Percentiles rank a stretch among this genome's conserved stretches.
Evolutionary conservation across 2,329 filamentous ascomycete genomes (phyloP).

Genomic region (Botryotinia globosa): DNA sequence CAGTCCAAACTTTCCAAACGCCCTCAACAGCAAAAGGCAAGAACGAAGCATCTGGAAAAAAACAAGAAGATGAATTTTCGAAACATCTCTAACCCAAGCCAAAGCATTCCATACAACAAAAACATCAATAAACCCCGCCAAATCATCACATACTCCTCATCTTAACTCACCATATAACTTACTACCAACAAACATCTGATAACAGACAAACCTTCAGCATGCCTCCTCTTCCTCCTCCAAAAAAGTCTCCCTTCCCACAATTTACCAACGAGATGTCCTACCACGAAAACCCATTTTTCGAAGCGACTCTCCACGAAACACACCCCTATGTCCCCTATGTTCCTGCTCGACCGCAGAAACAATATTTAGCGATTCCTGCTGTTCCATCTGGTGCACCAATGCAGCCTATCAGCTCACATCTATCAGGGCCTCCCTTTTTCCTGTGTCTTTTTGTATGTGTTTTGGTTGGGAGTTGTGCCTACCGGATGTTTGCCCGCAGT

Average conservation of each 20-base stretch:
- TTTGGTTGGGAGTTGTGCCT: not conserved
- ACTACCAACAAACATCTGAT: not conserved
- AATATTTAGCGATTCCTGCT: not conserved
- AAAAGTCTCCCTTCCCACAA: not conserved
- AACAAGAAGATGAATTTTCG: not conserved
- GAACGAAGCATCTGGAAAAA: not conserved
- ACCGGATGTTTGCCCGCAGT: not conserved
- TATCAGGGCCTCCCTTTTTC: not conserved
- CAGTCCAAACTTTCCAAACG: not conserved
- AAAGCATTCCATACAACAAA: not conserved
- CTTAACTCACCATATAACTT: not conserved
- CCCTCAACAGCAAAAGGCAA: not conserved
- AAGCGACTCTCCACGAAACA: not conserved
- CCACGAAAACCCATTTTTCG: not conserved
- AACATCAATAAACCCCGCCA: not conserved
- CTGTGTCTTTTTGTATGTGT: not conserved
- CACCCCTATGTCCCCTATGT: not conserved
- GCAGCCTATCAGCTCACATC: not conserved
- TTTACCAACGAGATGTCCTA: not conserved
- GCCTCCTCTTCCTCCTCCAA: not conserved
- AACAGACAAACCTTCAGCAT: not conserved
- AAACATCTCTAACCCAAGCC: not conserved
- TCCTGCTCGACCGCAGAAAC: not conserved
- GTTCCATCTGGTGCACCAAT: not conserved
- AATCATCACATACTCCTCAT: not conserved